Conservation (phyloP, 73 alveolate genomes). For the Blepharisma japonicum region DNA sequence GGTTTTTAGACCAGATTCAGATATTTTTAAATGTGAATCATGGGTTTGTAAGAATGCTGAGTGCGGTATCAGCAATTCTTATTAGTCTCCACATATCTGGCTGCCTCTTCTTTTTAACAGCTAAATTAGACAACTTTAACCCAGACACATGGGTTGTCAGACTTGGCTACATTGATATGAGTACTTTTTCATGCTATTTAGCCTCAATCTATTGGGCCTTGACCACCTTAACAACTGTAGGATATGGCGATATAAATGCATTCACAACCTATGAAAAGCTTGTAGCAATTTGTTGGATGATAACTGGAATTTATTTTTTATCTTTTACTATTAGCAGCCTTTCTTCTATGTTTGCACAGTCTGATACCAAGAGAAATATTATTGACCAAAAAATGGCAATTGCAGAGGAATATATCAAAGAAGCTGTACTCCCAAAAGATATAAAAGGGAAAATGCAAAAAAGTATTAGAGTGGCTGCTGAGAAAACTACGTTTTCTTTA, state of each 20-base stretch:
- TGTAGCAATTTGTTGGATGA: conserved; percentile 55
- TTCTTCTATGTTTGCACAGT: conserved; percentile 52
- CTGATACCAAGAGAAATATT: conserved; percentile 35
- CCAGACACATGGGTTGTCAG: conserved; percentile 77
- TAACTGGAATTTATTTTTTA: conserved; percentile 44
- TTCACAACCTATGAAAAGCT: conserved; percentile 39
- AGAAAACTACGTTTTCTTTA: not conserved
- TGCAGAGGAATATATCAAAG: conserved; percentile 28
- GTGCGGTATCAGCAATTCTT: conserved; percentile 34
- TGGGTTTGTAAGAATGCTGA: conserved; percentile 40
- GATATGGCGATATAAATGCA: conserved; percentile 65
- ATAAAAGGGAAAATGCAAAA: not conserved
- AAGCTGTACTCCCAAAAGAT: not conserved
- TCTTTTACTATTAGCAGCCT: conserved; percentile 60
- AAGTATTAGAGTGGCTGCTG: not conserved
- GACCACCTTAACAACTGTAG: conserved; percentile 63
- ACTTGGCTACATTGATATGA: conserved; percentile 36
- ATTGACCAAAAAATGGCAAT: conserved; percentile 41
- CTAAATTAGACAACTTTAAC: conserved; percentile 59
- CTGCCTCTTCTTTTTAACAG: conserved; percentile 63
- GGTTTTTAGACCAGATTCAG: not conserved
- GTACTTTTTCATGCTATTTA: conserved; percentile 37
- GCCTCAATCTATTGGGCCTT: conserved; percentile 59
- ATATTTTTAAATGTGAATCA: conserved; percentile 35
- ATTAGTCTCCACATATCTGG: conserved; percentile 56